Evolutionary conservation across 1,284 basidiomycete genomes (phyloP), one percentile per base, ranked within the genome.

Genomic region (Austroboletus novae-zelandiae): DNA sequence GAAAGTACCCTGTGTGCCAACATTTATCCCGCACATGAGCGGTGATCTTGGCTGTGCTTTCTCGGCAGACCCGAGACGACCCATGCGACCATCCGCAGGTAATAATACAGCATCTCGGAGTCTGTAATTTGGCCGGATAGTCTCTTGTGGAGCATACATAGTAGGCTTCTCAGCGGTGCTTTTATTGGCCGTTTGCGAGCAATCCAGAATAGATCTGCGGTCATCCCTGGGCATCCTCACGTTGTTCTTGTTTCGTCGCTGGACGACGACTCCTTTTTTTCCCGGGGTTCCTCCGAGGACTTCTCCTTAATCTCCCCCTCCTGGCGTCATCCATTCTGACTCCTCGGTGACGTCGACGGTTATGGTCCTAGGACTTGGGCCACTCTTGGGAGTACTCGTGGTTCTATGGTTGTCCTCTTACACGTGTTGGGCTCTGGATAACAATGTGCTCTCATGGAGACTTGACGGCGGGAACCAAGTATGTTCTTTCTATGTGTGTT

Each of bases 301-400:
- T 39, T 46, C 17, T 32, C 40, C 5, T 54, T 35, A 30, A 13
- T 17, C 37, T 18, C 23, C 40, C 25, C 25, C 30, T 32, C 29
- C 32, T 18, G 37, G 32, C 40, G 18, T 31, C 31, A 6, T 32
- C 32, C 15, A 14, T 34, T 35, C 52, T 45, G 48, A 43, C 48
- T 45, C 4, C 40, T 37, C 8, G 14, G 40, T 20, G 57, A 45
- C 43, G 17, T 40, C 25, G 40, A 45, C 13, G 34, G 20, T 17
- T 23, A 59, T 54, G 57, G 17, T 43, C 27, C 29, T 41, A 9
- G 18, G 43, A 23, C n/a, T 49, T 47, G 40, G 43, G 32, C 34
- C 23, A 27, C 23, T 51, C 27, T 18, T 48, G 27, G 17, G 15
- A 3, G 39, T 25, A 45, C 30, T 39, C 27, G 3, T 41, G 10